Evolutionary conservation across 495 filamentous ascomycete genomes (phyloP).

Genomic region (Trichoderma erinaceum): DNA sequence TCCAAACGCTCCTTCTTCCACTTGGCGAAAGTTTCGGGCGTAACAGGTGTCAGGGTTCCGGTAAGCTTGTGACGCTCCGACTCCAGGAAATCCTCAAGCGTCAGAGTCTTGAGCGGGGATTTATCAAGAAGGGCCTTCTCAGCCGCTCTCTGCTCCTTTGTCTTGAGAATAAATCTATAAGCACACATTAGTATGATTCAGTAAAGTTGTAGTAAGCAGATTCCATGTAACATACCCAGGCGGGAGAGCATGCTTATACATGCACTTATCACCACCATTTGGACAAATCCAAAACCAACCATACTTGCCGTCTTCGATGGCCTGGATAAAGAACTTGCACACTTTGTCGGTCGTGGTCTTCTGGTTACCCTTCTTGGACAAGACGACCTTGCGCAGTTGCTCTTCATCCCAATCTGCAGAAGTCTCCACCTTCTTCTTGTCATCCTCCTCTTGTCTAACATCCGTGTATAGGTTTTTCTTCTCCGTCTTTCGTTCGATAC

Average conservation of each 20-base stretch:
- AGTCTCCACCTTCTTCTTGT: conserved; percentile 83
- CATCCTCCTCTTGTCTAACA: conserved; percentile 64
- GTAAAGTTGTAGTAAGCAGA: background rate
- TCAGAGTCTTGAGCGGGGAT: conserved; percentile 87
- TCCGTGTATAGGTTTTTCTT: conserved; percentile 94
- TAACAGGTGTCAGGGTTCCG: conserved; percentile 87
- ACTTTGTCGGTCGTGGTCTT: conserved; percentile 95
- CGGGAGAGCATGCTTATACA: conserved; percentile 93
- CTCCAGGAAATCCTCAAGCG: conserved; percentile 95
- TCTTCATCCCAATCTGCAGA: conserved; percentile 97
- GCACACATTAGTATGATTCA: conserved; percentile 24
- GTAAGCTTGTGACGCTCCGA: conserved; percentile 89
- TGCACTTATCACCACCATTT: conserved; percentile 95
- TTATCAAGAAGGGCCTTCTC: conserved; percentile 98
- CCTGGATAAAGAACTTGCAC: conserved; percentile 98
- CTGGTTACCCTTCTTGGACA: conserved; percentile 96
- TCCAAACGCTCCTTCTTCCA: conserved; percentile 93
- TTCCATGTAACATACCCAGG: conserved; percentile 60
- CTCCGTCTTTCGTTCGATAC: conserved; percentile 79
- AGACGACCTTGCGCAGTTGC: conserved; percentile 81
- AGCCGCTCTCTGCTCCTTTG: conserved; percentile 89
- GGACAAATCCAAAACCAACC: conserved; percentile 99
- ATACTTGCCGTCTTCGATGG: conserved; percentile 96
- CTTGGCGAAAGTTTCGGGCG: conserved; percentile 78
- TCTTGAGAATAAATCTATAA: conserved; percentile 86